Base-by-base conservation (phyloP, 2,329 filamentous ascomycete genomes). In the Aureobasidium vineae region DNA sequence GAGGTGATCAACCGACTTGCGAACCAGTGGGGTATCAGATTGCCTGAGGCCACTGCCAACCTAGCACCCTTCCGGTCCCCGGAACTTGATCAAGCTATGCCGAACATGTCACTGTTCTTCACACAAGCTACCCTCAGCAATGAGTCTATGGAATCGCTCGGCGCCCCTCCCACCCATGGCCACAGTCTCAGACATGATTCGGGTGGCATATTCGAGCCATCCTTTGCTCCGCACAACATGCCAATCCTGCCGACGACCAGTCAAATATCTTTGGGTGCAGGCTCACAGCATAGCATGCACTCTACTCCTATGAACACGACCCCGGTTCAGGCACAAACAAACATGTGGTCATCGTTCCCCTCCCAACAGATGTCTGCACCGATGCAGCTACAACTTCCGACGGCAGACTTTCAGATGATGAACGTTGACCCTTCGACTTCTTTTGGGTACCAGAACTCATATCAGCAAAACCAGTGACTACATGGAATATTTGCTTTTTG, bases 1-100 rank as follows among this genome's bases (percentile, higher is more conserved):
- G 76, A 78, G 31, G 79, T 82, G 66, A 74, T 82, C 31, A 72
- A 78, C 33, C 73, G 76, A 10, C 71, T 82, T 21, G 75, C 79
- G 1, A 74, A 74, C 41, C 79, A 77, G 36, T 82, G 80, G 80
- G 75, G 78, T 33, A 72, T 82, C 36, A 71, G 75, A 1, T 76
- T 79, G 13, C 80, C 80, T 1, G 76, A 79, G 47, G 75, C 68
- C 52, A 77, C 64, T 21, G n/a, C 43, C 11, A 60, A 57, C 21
- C 10, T 66, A 16, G 31, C 53, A 31, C 53, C 64, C 13, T 66
- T 66, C 64, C 53, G 53, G 21, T 66, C 64, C 2, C 43, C 54
- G 5, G 64, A 36, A 23, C n/a, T 31, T 3, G 33, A 52, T 11
- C 53, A 59, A 41, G 53, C 53, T 5, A 36, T 54, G 38, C 64